These are phyloP conservation scores for Candida wancherniae DNA, from an alignment of 805 yeast species.

Conservation along the genomic window DNA sequence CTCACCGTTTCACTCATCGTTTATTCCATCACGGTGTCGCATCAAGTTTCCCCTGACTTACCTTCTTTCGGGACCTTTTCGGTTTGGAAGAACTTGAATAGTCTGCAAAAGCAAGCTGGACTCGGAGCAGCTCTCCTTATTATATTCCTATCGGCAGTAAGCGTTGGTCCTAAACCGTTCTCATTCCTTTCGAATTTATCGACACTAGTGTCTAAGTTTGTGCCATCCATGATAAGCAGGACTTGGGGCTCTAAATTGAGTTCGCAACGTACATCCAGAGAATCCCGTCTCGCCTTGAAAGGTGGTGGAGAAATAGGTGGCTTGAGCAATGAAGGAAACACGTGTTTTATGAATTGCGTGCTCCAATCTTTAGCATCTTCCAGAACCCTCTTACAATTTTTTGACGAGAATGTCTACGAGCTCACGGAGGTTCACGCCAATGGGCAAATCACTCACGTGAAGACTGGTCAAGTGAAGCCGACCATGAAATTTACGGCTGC, in stretches of 20 bases:
- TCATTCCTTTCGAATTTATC: conserved; percentile 5
- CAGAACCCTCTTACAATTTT: conserved; percentile 50
- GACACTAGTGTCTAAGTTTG: conserved; percentile 6
- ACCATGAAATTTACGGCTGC: conserved; percentile 48
- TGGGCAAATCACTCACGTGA: conserved; percentile 12
- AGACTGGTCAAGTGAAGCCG: conserved; percentile 18
- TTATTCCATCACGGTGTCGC: no score
- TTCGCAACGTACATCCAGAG: conserved; percentile 16
- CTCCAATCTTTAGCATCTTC: conserved; percentile 80
- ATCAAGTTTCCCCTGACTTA: no score
- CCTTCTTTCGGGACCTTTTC: conserved; percentile 2
- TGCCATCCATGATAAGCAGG: conserved; percentile 4
- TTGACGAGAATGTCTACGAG: conserved; percentile 37
- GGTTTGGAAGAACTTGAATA: conserved; percentile 1
- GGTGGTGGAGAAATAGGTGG: conserved; percentile 82
- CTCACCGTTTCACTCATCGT: no score
- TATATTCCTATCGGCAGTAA: conserved; percentile 4
- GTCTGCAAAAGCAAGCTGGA: conserved; percentile 5
- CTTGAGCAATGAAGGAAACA: conserved; percentile 82
- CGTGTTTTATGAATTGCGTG: conserved; percentile 92
- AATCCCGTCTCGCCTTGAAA: conserved; percentile 40
- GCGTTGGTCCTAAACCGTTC: conserved; percentile 2
- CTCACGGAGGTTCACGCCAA: conserved; percentile 24
- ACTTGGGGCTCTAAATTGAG: conserved; percentile 3
- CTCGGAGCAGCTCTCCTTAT: conserved; percentile 10